phyloP scores from a whole-genome alignment of 75 land plant species.

The Sequoia sempervirens region DNA sequence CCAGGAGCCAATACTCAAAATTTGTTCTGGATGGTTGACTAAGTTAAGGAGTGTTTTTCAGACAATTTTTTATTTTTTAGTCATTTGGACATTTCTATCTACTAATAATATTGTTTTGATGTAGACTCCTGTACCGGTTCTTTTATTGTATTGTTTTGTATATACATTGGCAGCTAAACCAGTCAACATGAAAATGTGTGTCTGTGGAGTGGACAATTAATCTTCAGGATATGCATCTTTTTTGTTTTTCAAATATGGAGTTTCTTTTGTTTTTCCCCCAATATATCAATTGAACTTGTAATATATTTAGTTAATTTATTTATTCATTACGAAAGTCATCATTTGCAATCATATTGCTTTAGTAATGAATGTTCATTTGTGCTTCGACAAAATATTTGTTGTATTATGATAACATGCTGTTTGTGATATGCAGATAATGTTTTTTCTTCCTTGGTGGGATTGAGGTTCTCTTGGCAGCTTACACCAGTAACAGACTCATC shows the following conservation, averaged over 20 bases:
- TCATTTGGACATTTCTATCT: no score
- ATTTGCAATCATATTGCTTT: background rate
- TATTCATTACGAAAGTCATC: background rate
- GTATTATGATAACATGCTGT: background rate
- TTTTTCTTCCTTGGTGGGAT: constrained; percentile 88
- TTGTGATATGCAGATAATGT: constrained; percentile 73
- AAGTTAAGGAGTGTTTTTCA: background rate
- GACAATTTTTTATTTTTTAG: background rate
- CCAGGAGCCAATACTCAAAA: background rate
- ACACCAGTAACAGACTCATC: constrained; percentile 26
- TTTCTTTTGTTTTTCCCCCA: background rate
- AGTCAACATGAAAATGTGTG: background rate
- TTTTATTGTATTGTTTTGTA: no score
- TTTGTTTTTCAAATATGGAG: background rate
- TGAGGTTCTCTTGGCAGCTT: constrained; percentile 82
- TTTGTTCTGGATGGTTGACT: background rate
- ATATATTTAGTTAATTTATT: background rate
- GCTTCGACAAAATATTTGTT: background rate
- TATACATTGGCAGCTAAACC: background rate
- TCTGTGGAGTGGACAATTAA: background rate
- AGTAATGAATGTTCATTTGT: background rate
- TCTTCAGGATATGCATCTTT: background rate
- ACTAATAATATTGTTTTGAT: background rate
- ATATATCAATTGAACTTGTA: background rate
- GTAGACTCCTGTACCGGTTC: no score